Conservation (phyloP, 495 filamentous ascomycete genomes). For the Niebla homalea region DNA sequence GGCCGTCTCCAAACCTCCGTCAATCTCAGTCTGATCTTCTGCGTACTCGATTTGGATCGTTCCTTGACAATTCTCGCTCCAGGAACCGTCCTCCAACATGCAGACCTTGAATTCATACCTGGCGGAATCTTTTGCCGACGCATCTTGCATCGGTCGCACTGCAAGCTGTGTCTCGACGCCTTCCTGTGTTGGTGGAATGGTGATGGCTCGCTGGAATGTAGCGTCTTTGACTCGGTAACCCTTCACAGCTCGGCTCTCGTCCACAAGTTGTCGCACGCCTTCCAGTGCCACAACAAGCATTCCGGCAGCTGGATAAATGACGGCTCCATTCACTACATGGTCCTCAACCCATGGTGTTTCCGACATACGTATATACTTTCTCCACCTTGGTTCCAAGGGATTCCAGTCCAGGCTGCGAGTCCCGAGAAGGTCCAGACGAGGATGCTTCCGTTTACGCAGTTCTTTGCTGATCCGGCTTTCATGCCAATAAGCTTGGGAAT, state of each 20-base stretch:
- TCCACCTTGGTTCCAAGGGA: conserved; percentile 31
- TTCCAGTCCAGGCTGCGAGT: conserved; percentile 30
- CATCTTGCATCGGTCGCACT: conserved; percentile 9
- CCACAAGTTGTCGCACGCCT: conserved; percentile 16
- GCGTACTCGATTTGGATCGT: conserved; percentile 11
- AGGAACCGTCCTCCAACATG: conserved; percentile 9
- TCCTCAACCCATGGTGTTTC: conserved; percentile 36
- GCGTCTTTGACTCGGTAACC: conserved; percentile 13
- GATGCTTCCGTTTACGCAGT: conserved; percentile 16
- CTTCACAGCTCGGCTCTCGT: neutral
- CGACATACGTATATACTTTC: conserved; percentile 23
- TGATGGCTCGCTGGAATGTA: conserved; percentile 19
- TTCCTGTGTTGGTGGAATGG: conserved; percentile 19
- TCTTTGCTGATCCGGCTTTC: conserved; percentile 4
- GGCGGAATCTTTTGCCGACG: neutral
- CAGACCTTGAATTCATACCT: conserved; percentile 17
- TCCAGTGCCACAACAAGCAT: conserved; percentile 24
- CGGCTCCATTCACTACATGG: conserved; percentile 25
- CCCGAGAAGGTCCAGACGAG: conserved; percentile 26
- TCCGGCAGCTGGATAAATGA: conserved; percentile 22
- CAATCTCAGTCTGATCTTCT: neutral
- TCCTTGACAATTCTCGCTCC: conserved; percentile 16
- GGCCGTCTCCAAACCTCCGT: neutral
- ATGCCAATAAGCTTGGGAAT: conserved; percentile 19
- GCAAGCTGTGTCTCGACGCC: conserved; percentile 26